Conservation (phyloP, 306 rosid genomes). For the Cicer bijugum region DNA sequence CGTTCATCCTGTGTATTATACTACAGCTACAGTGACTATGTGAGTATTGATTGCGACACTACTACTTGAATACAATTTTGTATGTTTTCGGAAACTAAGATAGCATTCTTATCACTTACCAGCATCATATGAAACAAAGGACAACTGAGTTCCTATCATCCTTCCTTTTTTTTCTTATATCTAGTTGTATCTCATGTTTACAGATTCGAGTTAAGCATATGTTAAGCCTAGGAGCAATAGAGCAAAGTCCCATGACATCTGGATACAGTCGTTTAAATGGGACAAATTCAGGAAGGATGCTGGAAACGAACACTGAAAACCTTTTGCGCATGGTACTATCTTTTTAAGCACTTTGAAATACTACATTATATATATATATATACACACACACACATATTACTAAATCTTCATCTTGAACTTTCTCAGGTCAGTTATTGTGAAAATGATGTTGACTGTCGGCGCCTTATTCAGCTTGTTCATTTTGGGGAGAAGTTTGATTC, state of each 20-base stretch:
- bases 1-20: slow-evolving; percentile 86
- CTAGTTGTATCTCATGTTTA: slow-evolving; percentile 41
- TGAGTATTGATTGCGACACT: slow-evolving; percentile 51
- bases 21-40: slow-evolving; percentile 91
- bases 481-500: slow-evolving; percentile 93
- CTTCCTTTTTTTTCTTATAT: slow-evolving; percentile 35
- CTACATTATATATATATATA: no score
- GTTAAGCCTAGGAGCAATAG: slow-evolving; percentile 77
- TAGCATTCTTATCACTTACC: slow-evolving; percentile 21
- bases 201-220: slow-evolving; percentile 92
- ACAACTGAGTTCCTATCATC: slow-evolving; percentile 32
- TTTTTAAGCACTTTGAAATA: background rate
- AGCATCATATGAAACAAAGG: slow-evolving; percentile 30
- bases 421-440: slow-evolving; percentile 93
- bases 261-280: slow-evolving; percentile 66
- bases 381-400: background rate
- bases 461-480: slow-evolving; percentile 87
- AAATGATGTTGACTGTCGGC: slow-evolving; percentile 90
- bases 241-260: slow-evolving; percentile 66
- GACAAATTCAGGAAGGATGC: slow-evolving; percentile 72
- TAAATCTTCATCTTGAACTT: slow-evolving; percentile 44
- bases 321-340: slow-evolving; percentile 80
- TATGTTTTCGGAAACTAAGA: slow-evolving; percentile 9
- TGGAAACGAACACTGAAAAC: slow-evolving; percentile 90
- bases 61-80: slow-evolving; percentile 36